Base-by-base conservation (phyloP, 371 early-diverging fungal species). In the Rhizopus arrhizus region DNA sequence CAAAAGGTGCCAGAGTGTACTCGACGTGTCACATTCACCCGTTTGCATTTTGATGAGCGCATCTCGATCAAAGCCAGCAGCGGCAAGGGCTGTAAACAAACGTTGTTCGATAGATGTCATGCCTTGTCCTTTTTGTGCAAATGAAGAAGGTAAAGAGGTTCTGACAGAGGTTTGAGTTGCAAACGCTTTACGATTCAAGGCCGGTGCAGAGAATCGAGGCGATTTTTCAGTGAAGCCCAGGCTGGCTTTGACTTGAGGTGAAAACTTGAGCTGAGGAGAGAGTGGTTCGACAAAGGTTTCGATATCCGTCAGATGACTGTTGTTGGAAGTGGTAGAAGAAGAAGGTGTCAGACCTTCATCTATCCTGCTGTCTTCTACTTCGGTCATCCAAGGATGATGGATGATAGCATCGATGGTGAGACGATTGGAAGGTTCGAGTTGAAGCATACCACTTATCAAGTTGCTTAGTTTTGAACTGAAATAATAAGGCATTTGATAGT, bases 1-100 rank as follows among this genome's bases (percentile, higher is more conserved):
- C 7, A 91, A 70, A 46, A 92, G 69, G 59, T 89, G 87, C 91
- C 91, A 92, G 8, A 91, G 69, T 10, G 89, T 90, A 49, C 85
- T 82, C 35, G 82, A 76, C 1, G 85, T 78, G 63, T 90, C 88
- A 57, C 91, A 89, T 16, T 84, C 77, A 43, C 88, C 82, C 5
- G 83, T 67, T 22, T 85, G 85, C 57, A 91, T 87, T 46, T 85
- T 83, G 36, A 73, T 78, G 33, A 87, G 61, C n/a, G 89, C 83
- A 28, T 72, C 74, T 42, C 77, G 77, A 64, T 92, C 88, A 45
- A 92, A 79, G 3, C 93, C 93, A 12, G 87, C 78, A 3, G 78
- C 73, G 3, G 74, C 75, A 10, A 91, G 68, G 4, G 83, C 70
- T 35, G 71, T 51, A 49, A 85, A 72, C 6, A 92, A 65, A 2